These are phyloP conservation scores for Coemansia sp. DNA, from an alignment of 192 early-diverging fungal species.

Conservation along the genomic window DNA sequence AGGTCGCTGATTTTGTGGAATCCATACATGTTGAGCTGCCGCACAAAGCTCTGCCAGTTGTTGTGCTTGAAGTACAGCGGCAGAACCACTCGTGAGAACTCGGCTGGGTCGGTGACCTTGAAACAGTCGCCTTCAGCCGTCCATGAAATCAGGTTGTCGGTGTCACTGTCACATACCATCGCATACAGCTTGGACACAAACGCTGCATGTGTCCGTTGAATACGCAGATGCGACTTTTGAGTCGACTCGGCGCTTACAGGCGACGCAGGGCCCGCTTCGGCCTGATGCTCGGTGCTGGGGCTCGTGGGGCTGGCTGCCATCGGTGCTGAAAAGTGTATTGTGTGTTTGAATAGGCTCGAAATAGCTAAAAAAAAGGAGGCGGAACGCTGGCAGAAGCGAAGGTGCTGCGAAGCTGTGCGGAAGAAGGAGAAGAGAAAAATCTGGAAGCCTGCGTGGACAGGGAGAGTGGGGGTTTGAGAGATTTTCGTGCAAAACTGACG, in stretches of 20 bases:
- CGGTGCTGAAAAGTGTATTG: neutral
- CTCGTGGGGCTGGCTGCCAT: constrained; percentile 5
- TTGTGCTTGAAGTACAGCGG: constrained; percentile 88
- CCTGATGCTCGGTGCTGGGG: neutral
- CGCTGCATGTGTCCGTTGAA: constrained; percentile 47
- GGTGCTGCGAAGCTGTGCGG: neutral
- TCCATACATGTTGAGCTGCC: constrained; percentile 73
- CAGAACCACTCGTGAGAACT: constrained; percentile 70
- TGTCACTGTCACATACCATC: constrained; percentile 35
- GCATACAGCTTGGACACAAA: constrained; percentile 56
- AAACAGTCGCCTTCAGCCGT: constrained; percentile 71
- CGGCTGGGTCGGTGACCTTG: constrained; percentile 78
- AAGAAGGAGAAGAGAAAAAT: constrained; percentile 10
- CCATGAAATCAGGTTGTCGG: constrained; percentile 48
- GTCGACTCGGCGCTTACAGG: neutral
- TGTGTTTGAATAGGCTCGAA: neutral
- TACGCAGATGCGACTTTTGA: constrained; percentile 32
- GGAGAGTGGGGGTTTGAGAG: neutral
- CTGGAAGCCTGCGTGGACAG: neutral
- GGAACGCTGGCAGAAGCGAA: neutral
- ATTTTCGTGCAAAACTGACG: constrained; percentile 10
- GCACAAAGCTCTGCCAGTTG: constrained; percentile 89
- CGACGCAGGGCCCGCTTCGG: neutral
- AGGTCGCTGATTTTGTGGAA: constrained; percentile 53
- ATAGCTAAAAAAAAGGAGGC: neutral